Base-by-base conservation (phyloP, 2,329 filamentous ascomycete species). In the Alternaria panax region DNA sequence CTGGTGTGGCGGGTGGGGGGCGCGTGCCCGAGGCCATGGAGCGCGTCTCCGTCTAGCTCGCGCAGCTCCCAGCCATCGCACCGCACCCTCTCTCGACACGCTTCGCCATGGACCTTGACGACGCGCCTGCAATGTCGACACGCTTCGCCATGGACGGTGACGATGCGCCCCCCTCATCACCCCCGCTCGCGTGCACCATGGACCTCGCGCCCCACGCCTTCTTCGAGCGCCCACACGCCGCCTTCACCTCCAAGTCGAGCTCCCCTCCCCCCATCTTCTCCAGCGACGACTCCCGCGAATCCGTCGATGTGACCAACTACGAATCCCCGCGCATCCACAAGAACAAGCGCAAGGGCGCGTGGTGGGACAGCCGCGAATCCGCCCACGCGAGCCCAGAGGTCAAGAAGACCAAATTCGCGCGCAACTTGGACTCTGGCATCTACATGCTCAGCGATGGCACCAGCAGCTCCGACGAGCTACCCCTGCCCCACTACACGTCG, bases 211-310 rank as follows among this genome's bases (percentile, higher is more conserved):
- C 68, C 66, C 8, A 67, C 11, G 71, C 74, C 2, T 72, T 73
- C 41, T 68, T 73, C 38, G 61, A 67, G 51, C 63, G 60, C 22
- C 58, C 54, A 27, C 48, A 65, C 51, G 51, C 45, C 53, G 53
- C 55, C n/a, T 63, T 62, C 20, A 70, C 69, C 14, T 67, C 67
- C n/a, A 73, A 74, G 12, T 76, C 74, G 7, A 76, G 72, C 57
- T 71, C 69, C 5, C 70, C 72, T 14, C 70, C 72, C 9, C 70
- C 74, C 1, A 56, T 76, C 0, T 77, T 77, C 59, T 77, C 75
- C 18, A 75, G 72, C 34, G 73, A 76, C 36, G 73, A 71, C 28
- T 71, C 74, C 1, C 57, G 62, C 4, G 72, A 74, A 22, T 69
- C 64, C 2, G 69, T 65, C 4, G 75, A 76, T 38, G 60, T 74